Percentiles rank a stretch among this genome's conserved stretches.
Evolutionary conservation across 164 flowering plant genomes (phyloP).

Genomic region (Litsea cubeba): DNA sequence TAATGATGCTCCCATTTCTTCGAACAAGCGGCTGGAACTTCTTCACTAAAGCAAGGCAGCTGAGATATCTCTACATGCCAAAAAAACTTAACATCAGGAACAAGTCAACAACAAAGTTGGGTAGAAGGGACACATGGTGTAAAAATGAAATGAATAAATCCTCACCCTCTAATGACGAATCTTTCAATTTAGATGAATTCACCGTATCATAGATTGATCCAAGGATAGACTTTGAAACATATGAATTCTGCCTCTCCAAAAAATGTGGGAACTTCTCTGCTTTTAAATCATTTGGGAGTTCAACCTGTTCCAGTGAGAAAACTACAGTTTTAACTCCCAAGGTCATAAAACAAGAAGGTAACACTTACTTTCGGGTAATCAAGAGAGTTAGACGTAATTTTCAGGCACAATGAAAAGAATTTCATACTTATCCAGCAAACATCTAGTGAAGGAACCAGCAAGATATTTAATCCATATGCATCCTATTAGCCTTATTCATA

Average conservation of each 20-base stretch:
- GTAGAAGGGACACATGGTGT: not conserved
- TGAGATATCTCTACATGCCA: constrained; percentile 37
- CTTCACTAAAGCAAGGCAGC: constrained; percentile 48
- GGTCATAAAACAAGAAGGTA: not conserved
- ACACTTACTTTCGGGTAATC: too few relatives aligned
- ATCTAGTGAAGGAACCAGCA: too few relatives aligned
- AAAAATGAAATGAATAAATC: not conserved
- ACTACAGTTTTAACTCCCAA: not conserved
- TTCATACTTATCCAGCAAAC: too few relatives aligned
- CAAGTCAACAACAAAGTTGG: not conserved
- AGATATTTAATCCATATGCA: too few relatives aligned
- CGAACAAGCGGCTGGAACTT: constrained; percentile 26
- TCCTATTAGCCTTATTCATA: too few relatives aligned
- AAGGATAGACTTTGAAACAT: constrained; percentile 53
- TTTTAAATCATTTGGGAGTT: constrained; percentile 40
- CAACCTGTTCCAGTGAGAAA: constrained; percentile 36
- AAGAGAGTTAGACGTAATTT: too few relatives aligned
- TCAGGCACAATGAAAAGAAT: too few relatives aligned
- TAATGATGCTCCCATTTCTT: constrained; percentile 40
- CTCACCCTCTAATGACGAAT: constrained; percentile 24
- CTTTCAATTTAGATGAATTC: constrained; percentile 15
- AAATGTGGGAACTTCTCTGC: constrained; percentile 59
- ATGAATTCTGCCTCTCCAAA: constrained; percentile 35
- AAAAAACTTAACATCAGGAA: not conserved
- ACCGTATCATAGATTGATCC: constrained; percentile 63